phyloP scores from a whole-genome alignment of 2,329 filamentous ascomycete species.

The Stagonosporopsis cucurbitacearum region DNA sequence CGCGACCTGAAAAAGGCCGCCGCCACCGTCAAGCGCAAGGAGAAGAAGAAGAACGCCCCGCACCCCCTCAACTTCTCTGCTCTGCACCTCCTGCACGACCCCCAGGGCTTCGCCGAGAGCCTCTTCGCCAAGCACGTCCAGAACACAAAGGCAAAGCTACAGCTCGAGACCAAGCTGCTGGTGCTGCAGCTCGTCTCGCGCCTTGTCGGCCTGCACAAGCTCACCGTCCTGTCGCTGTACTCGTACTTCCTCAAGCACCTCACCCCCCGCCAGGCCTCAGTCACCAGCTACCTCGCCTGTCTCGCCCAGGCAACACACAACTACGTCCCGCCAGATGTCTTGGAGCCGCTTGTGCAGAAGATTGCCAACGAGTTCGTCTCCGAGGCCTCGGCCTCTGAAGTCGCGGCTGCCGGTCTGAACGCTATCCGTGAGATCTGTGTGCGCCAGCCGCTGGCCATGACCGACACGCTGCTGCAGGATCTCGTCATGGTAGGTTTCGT shows the following conservation, averaged over 20 bases:
- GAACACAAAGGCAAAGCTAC: constrained; percentile 81
- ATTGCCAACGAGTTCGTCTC: constrained; percentile 99
- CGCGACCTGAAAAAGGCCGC: constrained; percentile 81
- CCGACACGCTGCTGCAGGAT: constrained; percentile 92
- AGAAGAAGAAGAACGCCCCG: constrained; percentile 86
- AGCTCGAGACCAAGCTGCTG: constrained; percentile 87
- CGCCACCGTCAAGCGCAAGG: constrained; percentile 77
- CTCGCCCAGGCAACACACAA: constrained; percentile 91
- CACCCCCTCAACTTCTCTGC: constrained; percentile 96
- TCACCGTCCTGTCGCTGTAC: constrained; percentile 88
- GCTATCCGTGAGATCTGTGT: constrained; percentile 93
- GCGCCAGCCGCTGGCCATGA: constrained; percentile 94
- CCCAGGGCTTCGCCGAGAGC: constrained; percentile 89
- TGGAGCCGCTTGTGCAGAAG: constrained; percentile 90
- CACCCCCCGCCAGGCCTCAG: constrained; percentile 83
- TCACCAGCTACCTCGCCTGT: constrained; percentile 91
- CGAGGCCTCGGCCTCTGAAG: constrained; percentile 88
- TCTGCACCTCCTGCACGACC: constrained; percentile 89
- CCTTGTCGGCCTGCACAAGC: constrained; percentile 88
- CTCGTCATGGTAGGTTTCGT: constrained; percentile 68
- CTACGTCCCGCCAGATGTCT: constrained; percentile 86
- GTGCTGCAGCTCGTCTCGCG: constrained; percentile 90
- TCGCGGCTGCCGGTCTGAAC: constrained; percentile 90
- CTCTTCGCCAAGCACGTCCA: constrained; percentile 92
- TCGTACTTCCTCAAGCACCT: constrained; percentile 94